Evolutionary conservation across 1,139 yeast species (phyloP).

Genomic region (Debaryomyces sp.): DNA sequence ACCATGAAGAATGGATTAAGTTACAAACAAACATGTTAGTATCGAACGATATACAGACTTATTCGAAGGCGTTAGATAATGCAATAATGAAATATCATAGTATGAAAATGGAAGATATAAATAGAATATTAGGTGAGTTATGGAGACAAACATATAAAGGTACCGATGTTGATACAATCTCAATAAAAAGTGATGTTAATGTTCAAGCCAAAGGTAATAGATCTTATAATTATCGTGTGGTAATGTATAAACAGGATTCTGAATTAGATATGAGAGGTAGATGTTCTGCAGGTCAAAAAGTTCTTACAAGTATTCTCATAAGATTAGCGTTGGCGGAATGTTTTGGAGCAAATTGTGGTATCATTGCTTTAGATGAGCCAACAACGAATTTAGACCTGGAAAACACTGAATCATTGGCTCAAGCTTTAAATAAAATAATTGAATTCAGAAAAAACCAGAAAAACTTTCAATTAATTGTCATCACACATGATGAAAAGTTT

Average conservation of each 20-base stretch:
- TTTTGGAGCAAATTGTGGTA: slow-evolving; percentile 93
- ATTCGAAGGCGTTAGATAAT: slow-evolving; percentile 83
- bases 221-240: slow-evolving; percentile 90
- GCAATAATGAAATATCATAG: slow-evolving; percentile 95
- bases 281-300: slow-evolving; percentile 98
- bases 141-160: slow-evolving; percentile 97
- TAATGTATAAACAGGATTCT: slow-evolving; percentile 89
- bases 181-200: slow-evolving; percentile 80
- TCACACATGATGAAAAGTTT: slow-evolving; percentile 95
- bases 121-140: slow-evolving; percentile 80
- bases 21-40: slow-evolving; percentile 77
- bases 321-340: slow-evolving; percentile 94
- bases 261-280: slow-evolving; percentile 98
- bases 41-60: slow-evolving; percentile 82
- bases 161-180: slow-evolving; percentile 90
- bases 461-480: slow-evolving; percentile 91
- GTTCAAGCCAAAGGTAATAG: slow-evolving; percentile 60
- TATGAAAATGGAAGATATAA: slow-evolving; percentile 90
- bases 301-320: slow-evolving; percentile 87
- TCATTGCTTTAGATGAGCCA: slow-evolving; percentile 96
- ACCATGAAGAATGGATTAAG: slow-evolving; percentile 72
- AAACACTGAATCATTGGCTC: slow-evolving; percentile 86
- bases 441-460: slow-evolving; percentile 73
- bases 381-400: slow-evolving; percentile 93
- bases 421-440: slow-evolving; percentile 75